Percentiles rank a stretch among this genome's conserved stretches.
Conservation (phyloP, 1,139 yeast genomes). For the Taphrina flavorubra region DNA sequence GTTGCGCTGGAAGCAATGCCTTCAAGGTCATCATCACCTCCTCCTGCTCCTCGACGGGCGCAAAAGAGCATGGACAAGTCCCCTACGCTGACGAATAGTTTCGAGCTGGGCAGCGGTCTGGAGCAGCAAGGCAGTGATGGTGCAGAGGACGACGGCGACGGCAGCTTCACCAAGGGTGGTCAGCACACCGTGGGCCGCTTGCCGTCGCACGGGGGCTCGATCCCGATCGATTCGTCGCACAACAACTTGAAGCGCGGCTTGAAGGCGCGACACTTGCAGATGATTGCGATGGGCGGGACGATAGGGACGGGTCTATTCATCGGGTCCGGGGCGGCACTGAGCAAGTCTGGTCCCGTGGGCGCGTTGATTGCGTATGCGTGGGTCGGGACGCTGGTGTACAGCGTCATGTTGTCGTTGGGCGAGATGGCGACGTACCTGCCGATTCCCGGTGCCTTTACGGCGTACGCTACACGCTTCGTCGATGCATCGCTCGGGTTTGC, state of each 20-base stretch:
- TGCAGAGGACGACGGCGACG: not conserved
- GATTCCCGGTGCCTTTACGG: constrained; percentile 74
- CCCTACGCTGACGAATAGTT: not conserved
- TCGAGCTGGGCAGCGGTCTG: not conserved
- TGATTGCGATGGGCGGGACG: constrained; percentile 61
- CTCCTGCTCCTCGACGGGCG: not conserved
- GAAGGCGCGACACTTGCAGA: constrained; percentile 57
- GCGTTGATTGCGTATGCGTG: constrained; percentile 71
- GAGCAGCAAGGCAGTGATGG: too few relatives aligned
- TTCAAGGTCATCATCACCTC: too few relatives aligned
- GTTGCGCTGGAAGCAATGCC: too few relatives aligned
- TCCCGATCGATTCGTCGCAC: not conserved
- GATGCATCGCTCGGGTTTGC: constrained; percentile 66
- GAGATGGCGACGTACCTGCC: constrained; percentile 88
- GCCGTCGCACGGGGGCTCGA: not conserved
- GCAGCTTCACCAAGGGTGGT: constrained; percentile 1
- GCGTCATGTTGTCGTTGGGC: constrained; percentile 76
- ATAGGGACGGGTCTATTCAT: constrained; percentile 62
- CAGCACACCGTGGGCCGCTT: not conserved
- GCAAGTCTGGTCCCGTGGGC: constrained; percentile 84
- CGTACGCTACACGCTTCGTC: constrained; percentile 35
- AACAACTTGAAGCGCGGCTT: constrained; percentile 52
- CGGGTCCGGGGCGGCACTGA: constrained; percentile 77
- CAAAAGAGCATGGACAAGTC: constrained; percentile 13
- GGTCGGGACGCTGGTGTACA: constrained; percentile 69